Evolutionary conservation across 2,329 filamentous ascomycete genomes (phyloP), one percentile per base, ranked within the genome.

Genomic region (Sphaerulina musiva): DNA sequence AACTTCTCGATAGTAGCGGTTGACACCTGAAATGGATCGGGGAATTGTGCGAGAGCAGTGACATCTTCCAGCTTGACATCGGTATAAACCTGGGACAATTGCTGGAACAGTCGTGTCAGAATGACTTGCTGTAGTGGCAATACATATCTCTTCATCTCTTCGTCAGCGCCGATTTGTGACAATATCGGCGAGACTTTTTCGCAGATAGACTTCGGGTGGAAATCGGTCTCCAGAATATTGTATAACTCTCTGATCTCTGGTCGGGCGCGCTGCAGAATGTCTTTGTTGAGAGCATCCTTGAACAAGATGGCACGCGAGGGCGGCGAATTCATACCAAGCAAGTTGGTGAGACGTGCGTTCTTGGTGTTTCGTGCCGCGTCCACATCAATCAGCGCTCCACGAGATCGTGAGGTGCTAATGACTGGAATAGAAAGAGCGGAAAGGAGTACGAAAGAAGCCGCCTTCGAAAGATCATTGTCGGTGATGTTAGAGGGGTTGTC

Each of bases 331-430:
- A 98, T 96, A 69, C 92, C 91, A 57, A 98, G 82, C 43, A 98
- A 82, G 74, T 96, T 95, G 51, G 93, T 97, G 41, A 98, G 83
- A 57, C 93, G 89, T 26, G 89, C 91, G 77, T 97, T 98, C 83
- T 97, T 97, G 80, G 93, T 97, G 81, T 95, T 97, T 74, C 87
- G 87, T 45, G 89, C 90, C 76, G 97, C 91, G 64, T 98, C 93
- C 55, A 95, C 91, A 72, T 98, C 93, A 48, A 97, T 87, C 73
- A 98, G 84, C 57, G 92, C 93, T 69, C 93, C 93, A 45, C 93
- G 89, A 51, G 93, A 98, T 68, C 93, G 85, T 29, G 91, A 91
- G 44, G 93, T 97, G 83, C 93, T 98, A 74, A 98, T 98, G 75
- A 98, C 93, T 10, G 93, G 93, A 60, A 98, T 98, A n/a, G 93